Evolutionary conservation across 345 rosid species (phyloP).

Genomic region (Carallia brachiata): DNA sequence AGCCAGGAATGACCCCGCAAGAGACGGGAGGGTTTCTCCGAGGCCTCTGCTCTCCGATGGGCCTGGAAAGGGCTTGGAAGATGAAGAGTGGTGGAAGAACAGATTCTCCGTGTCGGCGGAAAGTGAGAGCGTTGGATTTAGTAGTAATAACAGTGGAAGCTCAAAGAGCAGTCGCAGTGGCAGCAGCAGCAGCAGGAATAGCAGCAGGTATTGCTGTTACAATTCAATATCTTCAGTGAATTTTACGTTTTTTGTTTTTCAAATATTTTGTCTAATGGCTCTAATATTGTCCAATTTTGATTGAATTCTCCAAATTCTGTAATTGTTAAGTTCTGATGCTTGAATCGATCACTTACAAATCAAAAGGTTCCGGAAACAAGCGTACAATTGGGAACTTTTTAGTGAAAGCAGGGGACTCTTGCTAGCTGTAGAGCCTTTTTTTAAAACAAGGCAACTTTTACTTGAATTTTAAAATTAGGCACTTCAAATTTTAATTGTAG

Average conservation of each 20-base stretch:
- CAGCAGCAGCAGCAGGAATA: slow-evolving; percentile 47
- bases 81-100: slow-evolving; percentile 73
- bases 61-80: slow-evolving; percentile 30
- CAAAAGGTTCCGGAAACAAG: no score
- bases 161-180: slow-evolving; percentile 37
- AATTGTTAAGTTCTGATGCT: no score
- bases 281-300: no score
- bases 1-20: not conserved
- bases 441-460: no score
- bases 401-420: not conserved
- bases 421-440: not conserved
- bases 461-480: no score
- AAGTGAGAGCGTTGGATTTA: slow-evolving; percentile 42
- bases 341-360: no score
- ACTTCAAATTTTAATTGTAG: no score
- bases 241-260: no score
- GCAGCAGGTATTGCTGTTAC: slow-evolving; percentile 29
- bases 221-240: not conserved
- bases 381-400: no score
- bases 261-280: not conserved
- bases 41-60: slow-evolving; percentile 45
- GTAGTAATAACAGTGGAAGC: slow-evolving; percentile 34
- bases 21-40: slow-evolving; percentile 41
- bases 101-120: slow-evolving; percentile 31
- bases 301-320: no score